Conservation (phyloP, 202 grass and related monocot genomes). For the Carex arenaria region DNA sequence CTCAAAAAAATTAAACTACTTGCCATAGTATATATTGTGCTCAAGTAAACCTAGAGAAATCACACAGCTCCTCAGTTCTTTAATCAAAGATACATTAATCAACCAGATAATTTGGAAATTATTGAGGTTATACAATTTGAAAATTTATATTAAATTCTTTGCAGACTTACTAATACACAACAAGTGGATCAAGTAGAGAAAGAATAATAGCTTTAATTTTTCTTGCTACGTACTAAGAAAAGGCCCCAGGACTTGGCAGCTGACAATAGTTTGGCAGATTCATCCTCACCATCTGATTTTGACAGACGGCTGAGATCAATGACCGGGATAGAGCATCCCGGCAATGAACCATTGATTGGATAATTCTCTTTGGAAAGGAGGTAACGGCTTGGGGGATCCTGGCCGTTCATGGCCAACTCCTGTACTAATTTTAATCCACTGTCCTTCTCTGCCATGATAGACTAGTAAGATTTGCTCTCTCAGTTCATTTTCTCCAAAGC, state of each 20-base stretch:
- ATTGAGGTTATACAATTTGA: not conserved
- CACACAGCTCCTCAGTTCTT: not conserved
- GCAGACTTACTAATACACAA: not conserved
- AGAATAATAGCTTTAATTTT: not conserved
- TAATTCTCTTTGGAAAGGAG: slow-evolving; percentile 20
- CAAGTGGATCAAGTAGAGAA: not conserved
- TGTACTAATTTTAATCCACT: slow-evolving; percentile 15
- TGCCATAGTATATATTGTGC: no score
- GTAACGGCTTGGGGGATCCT: slow-evolving; percentile 34
- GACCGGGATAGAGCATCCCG: not conserved
- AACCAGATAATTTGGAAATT: not conserved
- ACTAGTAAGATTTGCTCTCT: not conserved
- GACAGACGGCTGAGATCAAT: slow-evolving; percentile 29
- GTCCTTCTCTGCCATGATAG: not conserved
- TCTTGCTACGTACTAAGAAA: slow-evolving; percentile 20
- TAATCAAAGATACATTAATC: not conserved
- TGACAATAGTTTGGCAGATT: slow-evolving; percentile 22
- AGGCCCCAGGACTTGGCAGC: slow-evolving; percentile 36
- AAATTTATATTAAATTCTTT: not conserved
- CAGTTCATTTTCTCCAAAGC: not conserved
- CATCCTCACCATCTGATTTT: not conserved
- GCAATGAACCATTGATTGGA: not conserved
- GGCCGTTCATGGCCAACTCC: slow-evolving; percentile 4
- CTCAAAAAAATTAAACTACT: no score
- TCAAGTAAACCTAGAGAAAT: not conserved